Evolutionary conservation across 768 basidiomycete genomes (phyloP), one percentile per base, ranked within the genome.

Genomic region (Tulasnella sp.): DNA sequence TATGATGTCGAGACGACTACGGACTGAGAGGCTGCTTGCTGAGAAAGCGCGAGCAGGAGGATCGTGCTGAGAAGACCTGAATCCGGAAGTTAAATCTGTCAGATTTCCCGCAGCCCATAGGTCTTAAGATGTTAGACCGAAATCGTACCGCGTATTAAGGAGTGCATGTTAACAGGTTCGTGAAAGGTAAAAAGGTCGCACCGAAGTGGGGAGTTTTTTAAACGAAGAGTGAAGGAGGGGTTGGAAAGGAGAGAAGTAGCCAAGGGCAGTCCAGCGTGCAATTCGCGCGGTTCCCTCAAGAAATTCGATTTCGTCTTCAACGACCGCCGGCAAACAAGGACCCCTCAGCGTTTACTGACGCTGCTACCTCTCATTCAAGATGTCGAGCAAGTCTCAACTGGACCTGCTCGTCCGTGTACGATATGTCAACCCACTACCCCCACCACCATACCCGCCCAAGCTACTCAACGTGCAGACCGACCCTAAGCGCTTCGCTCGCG

Each of bases 381-480:
- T 80, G 79, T 80, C 79, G 28, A 75, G 72, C 69, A 80, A 80
- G 48, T 73, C 79, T 22, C 64, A 96, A 86, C 89, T 96, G 75
- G 96, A 98, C 86, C 91, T 99, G 40, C 89, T 98, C 77, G 95
- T 97, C 75, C 92, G 96, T 78, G 96, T 97, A 46, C 93, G 97
- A 18, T 99, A 97, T 86, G 90, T 92, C 58, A 98, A 99, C 86
- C 96, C 97, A 3, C 90, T 99, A 3, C 97, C 97, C 1, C 89
- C 96, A 18, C 98, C 98, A 42, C 96, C 98, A 89, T 98, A 95
- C 89, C 98, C 98, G 8, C 97, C 98, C 40, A 97, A 98, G 86
- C 87, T 99, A 4, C 89, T 99, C 84, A 90, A 97, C 80, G 93
- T 98, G 78, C 92, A 94, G n/a, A 98, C 97, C 46, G 90, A 94